Evolutionary conservation across 2,329 filamentous ascomycete genomes (phyloP).

Genomic region (Xylaria polymorpha): DNA sequence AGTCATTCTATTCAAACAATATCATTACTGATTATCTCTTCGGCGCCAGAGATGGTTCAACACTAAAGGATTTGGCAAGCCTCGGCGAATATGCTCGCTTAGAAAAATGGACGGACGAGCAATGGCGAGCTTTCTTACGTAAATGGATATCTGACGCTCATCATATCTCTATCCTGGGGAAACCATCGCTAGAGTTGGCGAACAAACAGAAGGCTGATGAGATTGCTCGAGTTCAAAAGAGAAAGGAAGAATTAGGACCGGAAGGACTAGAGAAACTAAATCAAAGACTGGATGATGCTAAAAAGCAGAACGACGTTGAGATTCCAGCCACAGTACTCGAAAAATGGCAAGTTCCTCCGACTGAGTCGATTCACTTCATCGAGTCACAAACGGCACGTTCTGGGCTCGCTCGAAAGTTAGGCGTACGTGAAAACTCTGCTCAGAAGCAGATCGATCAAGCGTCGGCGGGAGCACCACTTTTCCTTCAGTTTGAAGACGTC

Average conservation of each 20-base stretch:
- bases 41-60: conserved; percentile 84
- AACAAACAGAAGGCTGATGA: conserved; percentile 86
- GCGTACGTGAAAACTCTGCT: conserved; percentile 72
- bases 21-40: conserved; percentile 95
- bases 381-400: conserved; percentile 85
- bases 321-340: conserved; percentile 87
- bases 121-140: conserved; percentile 85
- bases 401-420: conserved; percentile 79
- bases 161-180: conserved; percentile 88
- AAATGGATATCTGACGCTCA: conserved; percentile 88
- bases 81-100: conserved; percentile 74
- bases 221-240: conserved; percentile 78
- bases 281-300: conserved; percentile 82
- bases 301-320: conserved; percentile 86
- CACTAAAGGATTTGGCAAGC: conserved; percentile 69
- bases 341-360: conserved; percentile 82
- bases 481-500: conserved; percentile 97
- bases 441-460: conserved; percentile 82
- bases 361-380: conserved; percentile 95
- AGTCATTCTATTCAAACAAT: conserved; percentile 82
- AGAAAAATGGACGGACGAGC: conserved; percentile 80
- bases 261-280: conserved; percentile 81
- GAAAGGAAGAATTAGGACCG: conserved; percentile 82
- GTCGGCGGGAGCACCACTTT: conserved; percentile 74
- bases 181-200: conserved; percentile 83